Evolutionary conservation across 148 eudicot genomes (phyloP), one percentile per base, ranked within the genome.

Genomic region (Amaranthus hypochondriacus): DNA sequence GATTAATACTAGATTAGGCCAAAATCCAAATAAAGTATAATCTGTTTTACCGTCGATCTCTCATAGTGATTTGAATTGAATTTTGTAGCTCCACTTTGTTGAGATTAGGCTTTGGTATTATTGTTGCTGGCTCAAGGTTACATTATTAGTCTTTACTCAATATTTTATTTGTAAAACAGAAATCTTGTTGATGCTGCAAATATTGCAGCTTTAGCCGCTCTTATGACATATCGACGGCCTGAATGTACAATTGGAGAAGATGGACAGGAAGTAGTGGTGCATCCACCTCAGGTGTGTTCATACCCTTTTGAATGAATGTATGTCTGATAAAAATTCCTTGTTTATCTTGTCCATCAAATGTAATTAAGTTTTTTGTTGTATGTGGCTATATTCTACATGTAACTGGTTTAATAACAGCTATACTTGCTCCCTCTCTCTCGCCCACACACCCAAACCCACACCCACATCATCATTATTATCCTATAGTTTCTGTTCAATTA

Each of bases 181-280:
- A 95, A 95, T 86, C 93, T 95, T 80, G 89, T 92, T 77, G 97
- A 95, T 90, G 96, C 98, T 81, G 97, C 98, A 84, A 95, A 95
- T 82, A 85, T 87, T 81, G 97, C 98, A 78, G 98, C 98, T 72
- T 85, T 93, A 83, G 90, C 89, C 77, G 92, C 98, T 65, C 95
- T 93, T 15, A 81, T 84, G 68, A 91, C 97, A 70, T 95, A 89
- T 76, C 86, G 89, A 78, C 86, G 93, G 82, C 97, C 97, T 77
- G 98, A 92, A 68, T 95, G 96, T 78, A 82, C 97, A 51, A 66
- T 88, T 64, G 96, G 85, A 71, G 90, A 88, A 62, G 90, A 92
- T 83, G 90, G 88, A 66, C 86, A 87, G 78, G 89, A 94, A 83
- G 90, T 92, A 60, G 82, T 67, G 56, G 73, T 95, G 43, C 96